These are phyloP conservation scores for Cyathus pygmaeus DNA, from an alignment of 1,284 basidiomycete species.

Conservation along the genomic window DNA sequence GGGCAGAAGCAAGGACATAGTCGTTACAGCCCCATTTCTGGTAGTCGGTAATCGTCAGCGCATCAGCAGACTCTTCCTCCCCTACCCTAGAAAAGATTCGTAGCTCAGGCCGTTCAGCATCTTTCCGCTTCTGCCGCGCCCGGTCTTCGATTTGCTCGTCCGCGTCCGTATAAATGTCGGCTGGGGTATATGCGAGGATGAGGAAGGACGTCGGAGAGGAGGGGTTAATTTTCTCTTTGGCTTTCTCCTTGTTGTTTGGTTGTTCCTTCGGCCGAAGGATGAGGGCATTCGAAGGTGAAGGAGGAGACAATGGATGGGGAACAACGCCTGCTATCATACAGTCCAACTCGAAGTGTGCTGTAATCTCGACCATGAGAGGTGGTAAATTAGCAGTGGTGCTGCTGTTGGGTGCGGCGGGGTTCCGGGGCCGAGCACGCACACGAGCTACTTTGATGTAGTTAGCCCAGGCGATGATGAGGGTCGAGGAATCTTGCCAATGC, in stretches of 20 bases:
- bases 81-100: conserved; percentile 90
- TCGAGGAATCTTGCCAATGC: conserved; percentile 91
- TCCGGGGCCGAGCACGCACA: conserved; percentile 72
- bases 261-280: background rate
- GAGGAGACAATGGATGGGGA: conserved; percentile 68
- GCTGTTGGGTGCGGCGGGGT: conserved; percentile 43
- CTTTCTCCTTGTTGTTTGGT: background rate
- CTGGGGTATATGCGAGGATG: conserved; percentile 83
- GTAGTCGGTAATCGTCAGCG: conserved; percentile 82
- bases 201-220: conserved; percentile 76
- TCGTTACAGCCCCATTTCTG: conserved; percentile 93
- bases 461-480: conserved; percentile 94
- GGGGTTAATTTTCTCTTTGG: conserved; percentile 5
- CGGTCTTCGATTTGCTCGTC: conserved; percentile 81
- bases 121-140: conserved; percentile 79
- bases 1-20: conserved; percentile 72
- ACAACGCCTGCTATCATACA: conserved; percentile 95
- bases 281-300: conserved; percentile 1
- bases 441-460: conserved; percentile 93
- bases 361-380: conserved; percentile 84
- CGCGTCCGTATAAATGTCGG: conserved; percentile 64
- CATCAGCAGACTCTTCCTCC: conserved; percentile 91
- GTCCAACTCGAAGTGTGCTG: conserved; percentile 92
- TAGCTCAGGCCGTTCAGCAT: conserved; percentile 90
- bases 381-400: conserved; percentile 53